phyloP scores from a whole-genome alignment of 2,329 filamentous ascomycete species.

The Capronia epimyces region DNA sequence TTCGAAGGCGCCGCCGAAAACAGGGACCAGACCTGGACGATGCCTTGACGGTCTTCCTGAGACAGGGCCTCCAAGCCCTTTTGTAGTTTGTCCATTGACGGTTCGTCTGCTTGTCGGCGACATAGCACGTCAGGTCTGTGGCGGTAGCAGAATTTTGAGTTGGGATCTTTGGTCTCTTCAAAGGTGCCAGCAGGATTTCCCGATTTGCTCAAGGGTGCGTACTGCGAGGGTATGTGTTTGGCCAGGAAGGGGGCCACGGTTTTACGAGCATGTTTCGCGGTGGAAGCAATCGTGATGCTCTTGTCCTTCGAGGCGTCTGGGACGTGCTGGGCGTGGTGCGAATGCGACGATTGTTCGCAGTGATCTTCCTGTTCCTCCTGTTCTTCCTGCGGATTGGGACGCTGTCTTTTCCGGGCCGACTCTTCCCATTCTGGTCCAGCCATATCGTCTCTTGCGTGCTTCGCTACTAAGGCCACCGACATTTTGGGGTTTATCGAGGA shows the following conservation, averaged over 20 bases:
- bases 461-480: constrained; percentile 15
- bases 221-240: constrained; percentile 83
- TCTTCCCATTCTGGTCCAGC: constrained; percentile 16
- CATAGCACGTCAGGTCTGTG: constrained; percentile 93
- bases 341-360: constrained; percentile 18
- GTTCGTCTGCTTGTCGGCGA: constrained; percentile 84
- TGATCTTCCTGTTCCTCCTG: constrained; percentile 14
- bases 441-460: constrained; percentile 8
- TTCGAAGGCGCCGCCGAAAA: constrained; percentile 94
- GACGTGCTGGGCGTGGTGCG: constrained; percentile 30
- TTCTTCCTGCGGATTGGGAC: background rate
- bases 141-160: constrained; percentile 92
- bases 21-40: constrained; percentile 94
- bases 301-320: constrained; percentile 30
- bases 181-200: constrained; percentile 3
- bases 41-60: constrained; percentile 83
- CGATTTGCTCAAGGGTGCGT: constrained; percentile 64
- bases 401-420: background rate
- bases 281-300: constrained; percentile 40
- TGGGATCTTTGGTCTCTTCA: constrained; percentile 46
- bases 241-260: constrained; percentile 83
- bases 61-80: constrained; percentile 76
- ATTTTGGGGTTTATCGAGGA: constrained; percentile 5
- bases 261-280: constrained; percentile 63
- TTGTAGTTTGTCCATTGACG: constrained; percentile 92